These are phyloP conservation scores for Chlamydomonas applanata DNA, from an alignment of 139 green algal genomes.

Conservation along the genomic window DNA sequence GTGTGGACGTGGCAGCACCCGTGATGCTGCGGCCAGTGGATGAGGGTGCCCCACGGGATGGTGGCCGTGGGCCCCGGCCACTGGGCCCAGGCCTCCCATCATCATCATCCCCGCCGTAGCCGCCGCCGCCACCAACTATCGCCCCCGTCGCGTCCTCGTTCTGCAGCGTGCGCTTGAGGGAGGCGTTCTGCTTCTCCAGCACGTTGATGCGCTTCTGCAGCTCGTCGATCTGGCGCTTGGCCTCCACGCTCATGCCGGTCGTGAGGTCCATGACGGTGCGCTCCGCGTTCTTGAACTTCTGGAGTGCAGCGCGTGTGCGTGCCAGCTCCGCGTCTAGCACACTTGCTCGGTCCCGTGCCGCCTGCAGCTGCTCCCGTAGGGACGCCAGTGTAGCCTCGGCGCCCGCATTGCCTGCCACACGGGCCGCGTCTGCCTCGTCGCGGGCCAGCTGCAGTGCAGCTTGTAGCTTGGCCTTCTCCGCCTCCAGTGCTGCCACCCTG, in stretches of 20 bases:
- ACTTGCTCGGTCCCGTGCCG: slow-evolving; percentile 9
- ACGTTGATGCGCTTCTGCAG: slow-evolving; percentile 49
- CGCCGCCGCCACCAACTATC: background rate
- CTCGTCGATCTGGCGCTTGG: slow-evolving; percentile 49
- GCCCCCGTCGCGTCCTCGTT: background rate
- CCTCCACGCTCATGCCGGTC: slow-evolving; percentile 43
- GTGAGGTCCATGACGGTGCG: slow-evolving; percentile 39
- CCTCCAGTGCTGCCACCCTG: background rate
- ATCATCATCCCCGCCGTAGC: background rate
- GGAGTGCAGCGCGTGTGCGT: slow-evolving; percentile 5
- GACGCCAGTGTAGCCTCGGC: background rate
- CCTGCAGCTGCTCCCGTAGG: slow-evolving; percentile 30
- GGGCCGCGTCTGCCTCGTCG: background rate
- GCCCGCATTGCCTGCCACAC: background rate
- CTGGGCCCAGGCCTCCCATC: background rate
- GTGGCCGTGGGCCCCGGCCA: background rate
- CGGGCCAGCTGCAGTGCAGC: background rate
- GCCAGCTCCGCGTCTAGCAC: slow-evolving; percentile 21
- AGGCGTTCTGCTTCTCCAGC: slow-evolving; percentile 50
- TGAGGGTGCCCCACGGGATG: background rate
- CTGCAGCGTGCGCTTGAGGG: slow-evolving; percentile 26
- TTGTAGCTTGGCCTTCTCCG: background rate
- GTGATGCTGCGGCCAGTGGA: background rate
- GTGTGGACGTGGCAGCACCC: background rate
- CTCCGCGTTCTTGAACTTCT: slow-evolving; percentile 32